These are phyloP conservation scores for Cenchrus fungigraminus DNA, from an alignment of 176 grass and related monocot species.

Conservation along the genomic window DNA sequence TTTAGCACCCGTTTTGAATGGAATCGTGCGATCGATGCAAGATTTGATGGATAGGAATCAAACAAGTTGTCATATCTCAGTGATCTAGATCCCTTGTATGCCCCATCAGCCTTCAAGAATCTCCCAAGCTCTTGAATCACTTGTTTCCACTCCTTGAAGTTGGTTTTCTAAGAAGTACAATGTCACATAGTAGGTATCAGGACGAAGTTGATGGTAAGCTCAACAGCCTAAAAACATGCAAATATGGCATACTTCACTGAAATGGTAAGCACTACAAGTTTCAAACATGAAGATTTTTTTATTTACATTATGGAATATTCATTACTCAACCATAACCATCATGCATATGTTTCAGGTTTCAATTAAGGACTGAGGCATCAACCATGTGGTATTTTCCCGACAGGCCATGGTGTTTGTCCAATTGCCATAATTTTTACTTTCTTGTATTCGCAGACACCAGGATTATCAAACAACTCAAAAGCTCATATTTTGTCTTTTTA, in stretches of 20 bases:
- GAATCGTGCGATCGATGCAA: conserved; percentile 71
- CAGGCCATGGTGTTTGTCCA: not conserved
- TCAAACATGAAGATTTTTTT: conserved; percentile 5
- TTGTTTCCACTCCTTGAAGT: conserved; percentile 99
- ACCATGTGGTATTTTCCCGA: not conserved
- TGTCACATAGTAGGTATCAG: conserved; percentile 4
- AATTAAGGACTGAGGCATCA: not conserved
- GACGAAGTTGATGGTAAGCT: conserved; percentile 27
- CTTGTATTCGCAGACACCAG: not conserved
- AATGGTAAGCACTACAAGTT: not conserved
- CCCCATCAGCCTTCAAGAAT: conserved; percentile 88
- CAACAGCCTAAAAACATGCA: conserved; percentile 24
- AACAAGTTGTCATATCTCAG: conserved; percentile 79
- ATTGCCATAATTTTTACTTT: not conserved
- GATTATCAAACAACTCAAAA: not conserved
- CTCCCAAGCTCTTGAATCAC: conserved; percentile 79
- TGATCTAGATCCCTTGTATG: conserved; percentile 72
- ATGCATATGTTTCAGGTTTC: not conserved
- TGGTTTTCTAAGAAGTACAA: conserved; percentile 63
- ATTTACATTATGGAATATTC: conserved; percentile 15
- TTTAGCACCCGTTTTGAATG: conserved; percentile 82
- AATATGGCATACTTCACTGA: not conserved
- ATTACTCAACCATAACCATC: not conserved
- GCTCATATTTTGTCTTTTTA: not conserved
- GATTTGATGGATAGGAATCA: conserved; percentile 83